Percentiles rank a stretch among this genome's conserved stretches.
Evolutionary conservation across 176 grass and related monocot species (phyloP).

Genomic region (Poa pratensis): DNA sequence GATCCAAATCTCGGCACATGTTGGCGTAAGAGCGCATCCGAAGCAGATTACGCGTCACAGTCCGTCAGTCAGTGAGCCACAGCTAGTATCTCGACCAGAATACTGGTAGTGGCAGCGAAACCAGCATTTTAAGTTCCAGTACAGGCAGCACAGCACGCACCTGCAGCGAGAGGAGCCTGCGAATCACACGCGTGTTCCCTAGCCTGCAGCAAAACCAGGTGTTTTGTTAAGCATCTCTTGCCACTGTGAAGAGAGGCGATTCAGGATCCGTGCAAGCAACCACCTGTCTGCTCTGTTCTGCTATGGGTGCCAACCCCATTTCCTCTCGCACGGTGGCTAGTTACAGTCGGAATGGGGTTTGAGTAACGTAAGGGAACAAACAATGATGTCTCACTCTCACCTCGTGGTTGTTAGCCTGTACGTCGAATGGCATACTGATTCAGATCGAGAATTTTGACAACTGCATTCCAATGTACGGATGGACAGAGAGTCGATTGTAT

Average conservation of each 20-base stretch:
- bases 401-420: neutral
- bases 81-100: neutral
- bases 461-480: neutral
- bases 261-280: neutral
- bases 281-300: neutral
- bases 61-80: neutral
- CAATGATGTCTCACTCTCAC: neutral
- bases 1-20: neutral
- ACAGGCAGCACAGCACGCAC: too few relatives aligned
- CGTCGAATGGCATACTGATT: neutral
- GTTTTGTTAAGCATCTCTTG: neutral
- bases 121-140: conserved; percentile 49
- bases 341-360: too few relatives aligned
- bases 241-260: neutral
- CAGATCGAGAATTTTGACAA: neutral
- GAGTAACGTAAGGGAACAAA: too few relatives aligned
- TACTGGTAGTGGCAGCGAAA: neutral
- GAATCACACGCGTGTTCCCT: too few relatives aligned
- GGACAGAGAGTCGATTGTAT: neutral
- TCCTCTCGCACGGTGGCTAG: neutral
- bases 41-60: neutral
- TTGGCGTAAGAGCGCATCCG: too few relatives aligned
- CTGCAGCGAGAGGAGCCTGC: too few relatives aligned
- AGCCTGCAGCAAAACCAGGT: neutral
- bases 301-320: neutral